These are phyloP conservation scores for Desmodesmus armatus DNA, from an alignment of 139 green algal genomes.

Conservation along the genomic window DNA sequence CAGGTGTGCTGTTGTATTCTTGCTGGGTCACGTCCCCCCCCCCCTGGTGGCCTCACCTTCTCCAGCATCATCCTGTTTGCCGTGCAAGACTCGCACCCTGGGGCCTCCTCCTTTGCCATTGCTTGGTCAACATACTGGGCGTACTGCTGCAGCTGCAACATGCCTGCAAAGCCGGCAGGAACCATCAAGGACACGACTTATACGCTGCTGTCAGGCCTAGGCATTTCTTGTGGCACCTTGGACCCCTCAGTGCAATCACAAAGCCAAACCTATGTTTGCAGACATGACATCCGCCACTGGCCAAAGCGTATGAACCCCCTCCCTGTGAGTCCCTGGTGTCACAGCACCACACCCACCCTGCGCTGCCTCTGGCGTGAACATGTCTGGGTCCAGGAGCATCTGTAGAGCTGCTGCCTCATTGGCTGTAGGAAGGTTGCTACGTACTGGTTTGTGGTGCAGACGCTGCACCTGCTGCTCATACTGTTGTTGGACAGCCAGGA, in stretches of 20 bases:
- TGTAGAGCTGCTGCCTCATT: slow-evolving; percentile 34
- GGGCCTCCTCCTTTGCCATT: background rate
- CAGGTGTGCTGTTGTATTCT: too few relatives aligned
- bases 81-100: slow-evolving; percentile 51
- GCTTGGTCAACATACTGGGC: slow-evolving; percentile 52
- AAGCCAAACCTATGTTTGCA: background rate
- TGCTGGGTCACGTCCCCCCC: too few relatives aligned
- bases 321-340: background rate
- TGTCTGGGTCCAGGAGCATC: slow-evolving; percentile 22
- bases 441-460: background rate
- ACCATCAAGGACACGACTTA: too few relatives aligned
- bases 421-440: slow-evolving; percentile 9
- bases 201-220: too few relatives aligned
- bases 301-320: background rate
- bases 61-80: slow-evolving; percentile 71
- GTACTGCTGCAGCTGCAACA: slow-evolving; percentile 62
- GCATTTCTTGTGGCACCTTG: too few relatives aligned
- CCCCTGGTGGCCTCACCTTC: too few relatives aligned
- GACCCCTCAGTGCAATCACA: too few relatives aligned
- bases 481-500: slow-evolving; percentile 3
- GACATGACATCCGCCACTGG: too few relatives aligned
- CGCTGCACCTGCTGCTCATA: slow-evolving; percentile 32
- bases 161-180: too few relatives aligned
- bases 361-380: slow-evolving; percentile 56
- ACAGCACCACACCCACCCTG: too few relatives aligned